phyloP scores from a whole-genome alignment of 495 filamentous ascomycete genomes.

The Sordaria brevicollis region DNA sequence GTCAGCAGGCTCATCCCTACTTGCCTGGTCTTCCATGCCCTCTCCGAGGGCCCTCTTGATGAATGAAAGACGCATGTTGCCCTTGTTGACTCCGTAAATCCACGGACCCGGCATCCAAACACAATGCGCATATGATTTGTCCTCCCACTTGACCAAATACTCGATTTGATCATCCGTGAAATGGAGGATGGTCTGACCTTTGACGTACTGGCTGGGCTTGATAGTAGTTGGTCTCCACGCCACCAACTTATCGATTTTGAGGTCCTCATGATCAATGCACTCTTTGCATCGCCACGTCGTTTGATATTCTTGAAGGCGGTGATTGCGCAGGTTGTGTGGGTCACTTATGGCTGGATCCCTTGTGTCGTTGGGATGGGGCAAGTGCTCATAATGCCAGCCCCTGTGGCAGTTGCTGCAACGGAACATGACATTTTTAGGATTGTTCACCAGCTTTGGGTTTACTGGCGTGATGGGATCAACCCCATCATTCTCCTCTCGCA shows the following conservation, averaged over 20 bases:
- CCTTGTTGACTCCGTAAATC: conserved; percentile 65
- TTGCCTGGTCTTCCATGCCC: conserved; percentile 7
- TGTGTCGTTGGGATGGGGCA: conserved; percentile 40
- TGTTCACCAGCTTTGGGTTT: conserved; percentile 56
- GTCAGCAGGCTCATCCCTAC: conserved; percentile 16
- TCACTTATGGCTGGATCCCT: conserved; percentile 29
- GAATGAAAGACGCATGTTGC: conserved; percentile 63
- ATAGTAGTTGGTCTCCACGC: conserved; percentile 65
- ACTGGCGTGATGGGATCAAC: conserved; percentile 64
- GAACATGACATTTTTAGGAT: conserved; percentile 65
- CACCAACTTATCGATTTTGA: conserved; percentile 60
- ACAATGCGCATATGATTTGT: conserved; percentile 65
- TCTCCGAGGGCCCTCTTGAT: conserved; percentile 52
- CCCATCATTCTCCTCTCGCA: conserved; percentile 64
- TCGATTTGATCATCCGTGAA: conserved; percentile 60
- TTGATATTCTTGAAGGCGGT: conserved; percentile 46
- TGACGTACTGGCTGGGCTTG: conserved; percentile 37
- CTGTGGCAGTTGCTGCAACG: conserved; percentile 68
- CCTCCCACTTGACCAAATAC: conserved; percentile 83
- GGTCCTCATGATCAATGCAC: conserved; percentile 44
- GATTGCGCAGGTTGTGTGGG: conserved; percentile 24
- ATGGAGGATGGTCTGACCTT: conserved; percentile 38
- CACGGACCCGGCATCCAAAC: conserved; percentile 83
- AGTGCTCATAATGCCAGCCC: conserved; percentile 74
- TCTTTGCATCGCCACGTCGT: conserved; percentile 64